Conservation (phyloP, 1,284 basidiomycete genomes). For the Psilocybe mexicana region DNA sequence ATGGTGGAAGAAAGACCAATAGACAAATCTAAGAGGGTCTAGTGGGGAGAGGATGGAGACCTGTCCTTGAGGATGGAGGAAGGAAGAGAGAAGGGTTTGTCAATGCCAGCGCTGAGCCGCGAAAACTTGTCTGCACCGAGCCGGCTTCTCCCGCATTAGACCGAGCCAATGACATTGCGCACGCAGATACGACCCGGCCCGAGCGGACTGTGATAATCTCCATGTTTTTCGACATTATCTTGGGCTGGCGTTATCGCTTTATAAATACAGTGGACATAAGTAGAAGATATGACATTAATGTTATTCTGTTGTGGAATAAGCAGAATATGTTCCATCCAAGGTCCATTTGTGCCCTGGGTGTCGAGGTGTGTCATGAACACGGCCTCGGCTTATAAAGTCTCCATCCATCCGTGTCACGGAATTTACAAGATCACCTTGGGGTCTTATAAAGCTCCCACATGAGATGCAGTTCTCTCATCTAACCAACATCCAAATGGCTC, state of each 20-base stretch:
- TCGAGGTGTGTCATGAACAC: constrained; percentile 5
- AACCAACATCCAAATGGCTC: constrained; percentile 21
- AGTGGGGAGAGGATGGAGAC: constrained; percentile 25
- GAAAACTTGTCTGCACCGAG: constrained; percentile 24
- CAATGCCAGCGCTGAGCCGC: constrained; percentile 24
- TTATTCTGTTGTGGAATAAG: neutral
- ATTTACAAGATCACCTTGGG: constrained; percentile 22
- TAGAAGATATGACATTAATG: neutral
- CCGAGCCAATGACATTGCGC: constrained; percentile 34
- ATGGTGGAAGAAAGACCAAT: constrained; percentile 22
- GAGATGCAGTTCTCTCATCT: constrained; percentile 12
- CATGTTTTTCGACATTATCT: neutral
- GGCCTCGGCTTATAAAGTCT: constrained; percentile 16
- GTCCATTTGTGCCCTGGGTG: neutral
- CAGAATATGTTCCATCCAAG: neutral
- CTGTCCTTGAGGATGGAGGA: constrained; percentile 29
- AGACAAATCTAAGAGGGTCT: constrained; percentile 31
- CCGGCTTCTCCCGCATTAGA: constrained; percentile 35
- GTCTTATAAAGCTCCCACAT: constrained; percentile 25
- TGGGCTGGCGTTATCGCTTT: neutral
- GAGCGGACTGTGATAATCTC: neutral
- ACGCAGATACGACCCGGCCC: constrained; percentile 1
- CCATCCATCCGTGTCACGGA: constrained; percentile 23
- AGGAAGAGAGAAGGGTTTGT: constrained; percentile 21
- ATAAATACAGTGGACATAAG: constrained; percentile 1